A percentile compares a stretch with the other conserved stretches of the same genome.
These are phyloP conservation scores for Sedum album DNA, from an alignment of 164 flowering plant species.

Conservation along the genomic window DNA sequence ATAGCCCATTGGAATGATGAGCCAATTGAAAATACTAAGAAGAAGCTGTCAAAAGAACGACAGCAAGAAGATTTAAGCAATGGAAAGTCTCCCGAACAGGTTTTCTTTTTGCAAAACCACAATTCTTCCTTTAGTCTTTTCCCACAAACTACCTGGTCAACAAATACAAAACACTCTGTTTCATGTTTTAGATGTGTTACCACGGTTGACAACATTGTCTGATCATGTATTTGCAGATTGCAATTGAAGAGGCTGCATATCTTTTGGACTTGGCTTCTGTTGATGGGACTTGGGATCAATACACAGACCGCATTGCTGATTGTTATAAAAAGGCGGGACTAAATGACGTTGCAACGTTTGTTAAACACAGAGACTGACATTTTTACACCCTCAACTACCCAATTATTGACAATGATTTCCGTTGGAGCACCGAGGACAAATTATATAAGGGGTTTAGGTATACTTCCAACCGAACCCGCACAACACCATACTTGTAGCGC, in stretches of 20 bases:
- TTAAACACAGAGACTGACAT: constrained; percentile 42
- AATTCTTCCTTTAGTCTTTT: neutral
- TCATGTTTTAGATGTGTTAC: neutral
- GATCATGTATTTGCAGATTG: constrained; percentile 36
- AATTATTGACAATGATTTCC: too few species aligned
- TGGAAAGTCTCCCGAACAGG: constrained; percentile 84
- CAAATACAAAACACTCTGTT: neutral
- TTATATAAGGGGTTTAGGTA: too few species aligned
- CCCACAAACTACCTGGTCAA: neutral
- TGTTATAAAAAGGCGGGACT: constrained; percentile 77
- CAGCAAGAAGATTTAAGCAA: constrained; percentile 64
- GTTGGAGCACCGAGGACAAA: too few species aligned
- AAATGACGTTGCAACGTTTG: constrained; percentile 51
- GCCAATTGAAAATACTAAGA: constrained; percentile 69
- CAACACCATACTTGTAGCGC: too few species aligned
- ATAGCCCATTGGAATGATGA: constrained; percentile 89
- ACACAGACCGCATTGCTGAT: constrained; percentile 48
- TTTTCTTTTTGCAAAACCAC: constrained; percentile 12
- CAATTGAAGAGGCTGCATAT: constrained; percentile 83
- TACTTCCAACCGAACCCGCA: too few species aligned
- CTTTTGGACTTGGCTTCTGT: constrained; percentile 80
- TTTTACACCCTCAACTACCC: neutral
- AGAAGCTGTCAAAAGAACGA: constrained; percentile 71
- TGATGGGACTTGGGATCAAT: constrained; percentile 76
- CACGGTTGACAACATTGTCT: neutral